Base-by-base conservation (phyloP, 768 basidiomycete species). In the Russula sp. region DNA sequence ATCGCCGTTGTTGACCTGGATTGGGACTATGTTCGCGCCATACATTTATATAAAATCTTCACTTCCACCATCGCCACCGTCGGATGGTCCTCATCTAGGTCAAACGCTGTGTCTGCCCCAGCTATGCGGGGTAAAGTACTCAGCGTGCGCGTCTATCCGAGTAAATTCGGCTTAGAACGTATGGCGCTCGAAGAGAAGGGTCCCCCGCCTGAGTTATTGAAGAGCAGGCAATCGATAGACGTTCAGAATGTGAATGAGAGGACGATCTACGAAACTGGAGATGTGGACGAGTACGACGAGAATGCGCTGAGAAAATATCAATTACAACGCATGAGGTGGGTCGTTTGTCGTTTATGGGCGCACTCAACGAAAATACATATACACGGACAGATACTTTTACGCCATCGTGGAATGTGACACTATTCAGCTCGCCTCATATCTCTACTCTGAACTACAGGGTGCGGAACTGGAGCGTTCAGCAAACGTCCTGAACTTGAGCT, bases 391-490 rank as follows among this genome's bases (percentile, higher is more conserved):
- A 60, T 99, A 98, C 72, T 96, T 91, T 70, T 99, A 98, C 74
- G 96, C 96, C 14, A 81, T 99, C 57, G 86, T 93, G 2, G 89
- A 90, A 55, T 98, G 93, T 74, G 89, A 95, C 68, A 80, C 87
- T 1, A 77, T 82, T 10, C 80, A 84, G 38, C 80, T 93, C 5
- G 92, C 95, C 9, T 77, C 81, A 2, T 86, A 93, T 70, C 83
- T 95, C 35, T 89, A 88, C 70, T 74, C 79, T 36, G 94, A 98
- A 71, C 80, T 98, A 29, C 90, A 98, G 66, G 94, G 93, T 16
- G 91, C 96, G 2, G 97, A 99, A 72, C 82, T 98, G 16, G 97
- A 98, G 73, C 85, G 93, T 35, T 97, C 96, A 1, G 96, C 97
- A 3, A 99, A 99, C 71, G 82, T 98, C 7, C 88, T 99, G 62